phyloP scores from a whole-genome alignment of 2,329 filamentous ascomycete species.

The Nannizziopsis arthrosporioides region DNA sequence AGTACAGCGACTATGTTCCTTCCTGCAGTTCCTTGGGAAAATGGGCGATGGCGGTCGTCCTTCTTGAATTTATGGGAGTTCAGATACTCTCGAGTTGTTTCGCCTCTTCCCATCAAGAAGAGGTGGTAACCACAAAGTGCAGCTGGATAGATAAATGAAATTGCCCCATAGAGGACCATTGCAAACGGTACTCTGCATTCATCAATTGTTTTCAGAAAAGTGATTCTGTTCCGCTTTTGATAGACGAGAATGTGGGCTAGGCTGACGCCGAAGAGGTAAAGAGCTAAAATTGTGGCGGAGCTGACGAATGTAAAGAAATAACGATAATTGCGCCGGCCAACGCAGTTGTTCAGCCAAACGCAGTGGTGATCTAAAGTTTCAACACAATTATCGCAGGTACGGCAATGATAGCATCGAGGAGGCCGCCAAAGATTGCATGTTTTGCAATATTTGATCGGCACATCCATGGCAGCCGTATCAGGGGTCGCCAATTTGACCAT shows the following conservation, averaged over 20 bases:
- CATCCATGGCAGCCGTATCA: constrained; percentile 79
- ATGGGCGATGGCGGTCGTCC: constrained; percentile 81
- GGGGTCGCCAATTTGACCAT: constrained; percentile 71
- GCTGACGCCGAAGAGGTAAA: constrained; percentile 65
- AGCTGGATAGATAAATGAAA: constrained; percentile 67
- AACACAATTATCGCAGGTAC: constrained; percentile 91
- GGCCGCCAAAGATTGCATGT: constrained; percentile 97
- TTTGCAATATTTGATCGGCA: constrained; percentile 95
- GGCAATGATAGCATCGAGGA: constrained; percentile 88
- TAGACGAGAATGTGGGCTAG: constrained; percentile 73
- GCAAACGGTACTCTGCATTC: constrained; percentile 72
- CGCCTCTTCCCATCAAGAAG: constrained; percentile 78
- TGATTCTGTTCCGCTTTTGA: constrained; percentile 49
- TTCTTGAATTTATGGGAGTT: constrained; percentile 93
- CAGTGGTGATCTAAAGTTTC: constrained; percentile 98
- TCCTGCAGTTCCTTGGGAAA: constrained; percentile 62
- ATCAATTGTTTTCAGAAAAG: constrained; percentile 56
- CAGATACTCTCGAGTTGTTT: constrained; percentile 92
- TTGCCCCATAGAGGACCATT: constrained; percentile 69
- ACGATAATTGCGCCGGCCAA: constrained; percentile 92
- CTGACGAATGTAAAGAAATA: constrained; percentile 92
- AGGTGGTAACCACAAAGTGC: constrained; percentile 80
- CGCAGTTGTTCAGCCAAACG: constrained; percentile 97
- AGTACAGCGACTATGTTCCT: constrained; percentile 75
- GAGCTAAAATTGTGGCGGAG: constrained; percentile 60